phyloP scores from a whole-genome alignment of 805 yeast species.

The Millerozyma miso region DNA sequence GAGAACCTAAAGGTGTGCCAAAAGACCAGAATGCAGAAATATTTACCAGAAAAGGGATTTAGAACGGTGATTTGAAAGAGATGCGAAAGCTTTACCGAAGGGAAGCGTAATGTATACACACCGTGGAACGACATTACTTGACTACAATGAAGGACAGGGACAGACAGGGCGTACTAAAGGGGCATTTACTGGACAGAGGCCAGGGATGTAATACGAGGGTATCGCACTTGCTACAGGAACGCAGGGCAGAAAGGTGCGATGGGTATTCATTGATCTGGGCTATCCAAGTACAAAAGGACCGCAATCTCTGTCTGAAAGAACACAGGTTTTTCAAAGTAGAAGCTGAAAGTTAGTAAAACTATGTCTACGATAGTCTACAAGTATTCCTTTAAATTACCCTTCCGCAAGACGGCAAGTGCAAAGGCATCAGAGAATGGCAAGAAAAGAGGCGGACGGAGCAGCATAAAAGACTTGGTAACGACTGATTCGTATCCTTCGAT shows the following conservation, averaged over 20 bases:
- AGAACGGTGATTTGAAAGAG: not conserved
- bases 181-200: not conserved
- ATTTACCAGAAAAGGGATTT: not conserved
- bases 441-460: not conserved
- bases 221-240: not conserved
- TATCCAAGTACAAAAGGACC: not conserved
- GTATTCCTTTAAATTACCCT: constrained; percentile 4
- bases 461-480: constrained; percentile 3
- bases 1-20: not conserved
- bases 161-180: not conserved
- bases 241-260: not conserved
- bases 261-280: not conserved
- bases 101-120: not conserved
- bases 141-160: not conserved
- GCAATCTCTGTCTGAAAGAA: not conserved
- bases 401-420: not conserved
- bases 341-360: too few species aligned
- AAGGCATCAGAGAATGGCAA: not conserved
- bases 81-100: not conserved
- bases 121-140: not conserved
- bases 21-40: not conserved
- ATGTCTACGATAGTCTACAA: not conserved
- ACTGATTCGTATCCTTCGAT: constrained; percentile 6
- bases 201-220: not conserved
- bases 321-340: too few species aligned